phyloP scores from a whole-genome alignment of 345 rosid genomes.

The Atalantia buxifolia region DNA sequence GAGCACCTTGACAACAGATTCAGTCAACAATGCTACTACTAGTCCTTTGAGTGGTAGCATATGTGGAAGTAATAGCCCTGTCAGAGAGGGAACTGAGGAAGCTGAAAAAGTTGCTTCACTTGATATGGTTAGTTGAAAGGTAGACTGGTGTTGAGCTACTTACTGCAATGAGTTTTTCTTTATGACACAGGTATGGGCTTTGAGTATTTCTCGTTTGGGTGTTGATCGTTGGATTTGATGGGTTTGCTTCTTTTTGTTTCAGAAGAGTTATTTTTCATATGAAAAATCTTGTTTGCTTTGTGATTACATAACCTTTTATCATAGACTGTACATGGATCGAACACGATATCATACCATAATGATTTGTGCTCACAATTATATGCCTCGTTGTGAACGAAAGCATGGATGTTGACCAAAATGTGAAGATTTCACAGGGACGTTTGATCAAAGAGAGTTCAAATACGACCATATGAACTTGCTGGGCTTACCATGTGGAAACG shows the following conservation, averaged over 20 bases:
- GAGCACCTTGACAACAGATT: conserved; percentile 27
- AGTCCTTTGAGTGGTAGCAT: not conserved
- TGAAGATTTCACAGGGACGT: no score
- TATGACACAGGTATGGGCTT: not conserved
- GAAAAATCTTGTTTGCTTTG: not conserved
- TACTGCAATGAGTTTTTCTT: not conserved
- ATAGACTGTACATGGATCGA: not conserved
- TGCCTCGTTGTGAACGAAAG: not conserved
- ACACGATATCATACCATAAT: not conserved
- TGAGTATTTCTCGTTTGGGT: not conserved
- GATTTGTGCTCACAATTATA: not conserved
- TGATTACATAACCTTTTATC: not conserved
- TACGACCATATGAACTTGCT: no score
- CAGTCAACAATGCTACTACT: conserved; percentile 7
- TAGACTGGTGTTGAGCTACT: not conserved
- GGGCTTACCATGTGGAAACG: no score
- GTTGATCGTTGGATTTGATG: not conserved
- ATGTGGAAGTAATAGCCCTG: not conserved
- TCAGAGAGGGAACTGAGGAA: not conserved
- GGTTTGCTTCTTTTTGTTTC: not conserved
- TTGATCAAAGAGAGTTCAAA: no score
- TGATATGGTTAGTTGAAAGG: not conserved
- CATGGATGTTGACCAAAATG: no score
- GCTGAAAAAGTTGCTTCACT: not conserved
- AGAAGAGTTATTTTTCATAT: not conserved